Evolutionary conservation across 2,329 filamentous ascomycete species (phyloP), one percentile per base, ranked within the genome.

Genomic region (Drechslera avenae): DNA sequence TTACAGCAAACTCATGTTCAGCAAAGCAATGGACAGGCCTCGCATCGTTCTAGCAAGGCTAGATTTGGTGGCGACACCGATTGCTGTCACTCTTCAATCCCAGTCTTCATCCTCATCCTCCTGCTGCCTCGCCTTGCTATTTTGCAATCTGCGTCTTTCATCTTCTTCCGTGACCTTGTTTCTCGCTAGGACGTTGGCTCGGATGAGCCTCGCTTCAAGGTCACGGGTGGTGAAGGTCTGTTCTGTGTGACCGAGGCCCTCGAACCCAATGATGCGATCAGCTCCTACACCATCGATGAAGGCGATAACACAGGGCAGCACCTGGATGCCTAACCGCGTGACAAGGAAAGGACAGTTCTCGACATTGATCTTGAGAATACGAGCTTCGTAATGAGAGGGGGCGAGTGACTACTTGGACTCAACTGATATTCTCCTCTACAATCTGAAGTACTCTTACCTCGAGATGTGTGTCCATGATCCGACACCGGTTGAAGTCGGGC

Each of bases 401-500:
- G 82, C 81, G 33, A 85, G 73, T 9, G 71, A 65, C 76, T 79
- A 32, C 19, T 21, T 12, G 33, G 19, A 34, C 18, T 47, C n/a
- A 49, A 39, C 16, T 19, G 5, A 28, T 12, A 2, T 16, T 44
- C 14, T 34, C 16, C 5, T 14, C 16, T 39, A 13, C 4, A 36
- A 16, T 13, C 13, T 18, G 17, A 40, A 13, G 40, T 18, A 14
- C 17, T 59, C 65, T 56, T 47, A 78, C 72, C 40, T 79, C 74
- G 9, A 86, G 75, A 66, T 83, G 82, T 40, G 74, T 75, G 64
- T 86, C 84, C 84, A 87, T 87, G 46, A 83, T 79, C 9, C 75
- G 73, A 69, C 84, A 87, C 46, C 84, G 79, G 16, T 79, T 77
- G 69, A 87, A 87, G 63, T 86, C 84, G 2, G 83, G 78, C 63